Evolutionary conservation across 495 filamentous ascomycete genomes (phyloP), one percentile per base, ranked within the genome.

Genomic region (Haplographium delicatum): DNA sequence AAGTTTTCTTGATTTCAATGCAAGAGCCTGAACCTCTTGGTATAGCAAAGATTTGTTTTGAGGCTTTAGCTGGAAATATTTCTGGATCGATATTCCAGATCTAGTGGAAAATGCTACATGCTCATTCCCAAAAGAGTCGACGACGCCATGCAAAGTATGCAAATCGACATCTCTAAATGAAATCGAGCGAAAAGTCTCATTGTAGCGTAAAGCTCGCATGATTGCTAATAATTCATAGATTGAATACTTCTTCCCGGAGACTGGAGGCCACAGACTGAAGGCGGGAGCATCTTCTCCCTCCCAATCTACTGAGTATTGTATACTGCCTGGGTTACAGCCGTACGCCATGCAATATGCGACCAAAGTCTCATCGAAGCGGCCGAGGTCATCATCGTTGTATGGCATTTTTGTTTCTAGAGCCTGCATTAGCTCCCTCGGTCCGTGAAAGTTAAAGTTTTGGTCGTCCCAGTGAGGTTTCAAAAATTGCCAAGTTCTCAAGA

Each of bases 311-410:
- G 76, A 79, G 66, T 93, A 96, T n/a, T 73, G 75, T 25, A 83
- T 83, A 59, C 84, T 84, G 33, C 81, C 86, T 7, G 81, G 82
- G 53, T 81, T 79, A 41, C 86, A 79, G 53, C 51, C 49, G 57
- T 89, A 96, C 19, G 84, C 88, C 7, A 86, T 77, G 52, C 88
- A 86, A 63, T 95, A 96, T 13, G 89, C 93, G 33, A 86, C 79
- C 16, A 98, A 71, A 0, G 90, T 96, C 23, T 86, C 79, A 57
- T 86, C 84, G 60, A 96, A 83, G 54, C 83, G 84, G 30, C 83
- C 80, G 58, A 88, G 81, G 51, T 96, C 89, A 55, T 94, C 84
- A 40, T 85, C 81, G 16, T 75, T 76, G 47, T 86, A 79, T 4
- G 89, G 66, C 51, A 80, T 77, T 6, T 72, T 68, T 11, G 19